Evolutionary conservation across 1,284 basidiomycete genomes (phyloP).

Genomic region (Cutaneotrichosporon mucoides): DNA sequence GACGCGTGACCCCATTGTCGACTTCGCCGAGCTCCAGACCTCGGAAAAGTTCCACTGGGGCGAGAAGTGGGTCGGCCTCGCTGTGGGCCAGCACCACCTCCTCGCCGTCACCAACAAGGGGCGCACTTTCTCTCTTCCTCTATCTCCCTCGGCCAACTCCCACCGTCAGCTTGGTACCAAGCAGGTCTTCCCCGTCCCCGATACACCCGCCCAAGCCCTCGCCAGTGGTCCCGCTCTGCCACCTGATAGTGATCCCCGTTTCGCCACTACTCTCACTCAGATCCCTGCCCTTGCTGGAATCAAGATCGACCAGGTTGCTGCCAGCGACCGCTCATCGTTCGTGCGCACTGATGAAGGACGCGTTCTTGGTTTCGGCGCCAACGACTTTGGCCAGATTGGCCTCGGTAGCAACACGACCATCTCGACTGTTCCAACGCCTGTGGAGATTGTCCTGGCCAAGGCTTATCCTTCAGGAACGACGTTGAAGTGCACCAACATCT

Average conservation of each 20-base stretch:
- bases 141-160: slow-evolving; percentile 71
- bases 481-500: slow-evolving; percentile 62
- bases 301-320: slow-evolving; percentile 63
- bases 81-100: slow-evolving; percentile 73
- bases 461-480: slow-evolving; percentile 56
- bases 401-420: slow-evolving; percentile 66
- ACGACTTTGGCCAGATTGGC: slow-evolving; percentile 79
- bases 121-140: slow-evolving; percentile 73
- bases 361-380: slow-evolving; percentile 86
- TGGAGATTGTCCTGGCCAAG: slow-evolving; percentile 67
- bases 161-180: slow-evolving; percentile 80
- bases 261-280: slow-evolving; percentile 71
- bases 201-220: slow-evolving; percentile 23
- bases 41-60: slow-evolving; percentile 56
- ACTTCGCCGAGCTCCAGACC: slow-evolving; percentile 50
- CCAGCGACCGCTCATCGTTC: slow-evolving; percentile 71
- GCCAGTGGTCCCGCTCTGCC: slow-evolving; percentile 30
- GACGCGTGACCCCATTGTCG: slow-evolving; percentile 41
- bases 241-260: slow-evolving; percentile 57
- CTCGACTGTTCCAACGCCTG: slow-evolving; percentile 73
- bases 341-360: slow-evolving; percentile 64
- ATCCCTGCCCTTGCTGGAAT: slow-evolving; percentile 71
- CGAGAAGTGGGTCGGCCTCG: slow-evolving; percentile 65
- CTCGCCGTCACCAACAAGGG: slow-evolving; percentile 79
- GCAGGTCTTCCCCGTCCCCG: slow-evolving; percentile 54